phyloP scores from a whole-genome alignment of 2,329 filamentous ascomycete species.

The Xylaria sp. region DNA sequence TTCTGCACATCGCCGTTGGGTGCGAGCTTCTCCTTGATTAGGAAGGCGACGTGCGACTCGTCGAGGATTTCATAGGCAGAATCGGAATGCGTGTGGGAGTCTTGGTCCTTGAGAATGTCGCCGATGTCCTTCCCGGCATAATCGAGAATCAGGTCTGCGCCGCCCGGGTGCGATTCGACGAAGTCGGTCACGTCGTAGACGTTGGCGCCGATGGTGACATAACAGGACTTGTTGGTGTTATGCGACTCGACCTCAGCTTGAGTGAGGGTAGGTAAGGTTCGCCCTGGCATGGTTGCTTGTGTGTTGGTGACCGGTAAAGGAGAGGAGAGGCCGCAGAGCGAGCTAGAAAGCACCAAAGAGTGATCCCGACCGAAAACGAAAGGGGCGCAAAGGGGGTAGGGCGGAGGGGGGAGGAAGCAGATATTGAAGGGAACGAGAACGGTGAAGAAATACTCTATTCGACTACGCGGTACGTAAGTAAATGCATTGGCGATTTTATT shows the following conservation, averaged over 20 bases:
- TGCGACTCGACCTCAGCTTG: constrained; percentile 79
- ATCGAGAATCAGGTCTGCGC: constrained; percentile 83
- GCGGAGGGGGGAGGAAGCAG: constrained; percentile 14
- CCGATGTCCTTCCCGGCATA: constrained; percentile 87
- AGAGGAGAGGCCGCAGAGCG: constrained; percentile 16
- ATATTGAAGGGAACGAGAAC: background rate
- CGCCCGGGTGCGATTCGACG: constrained; percentile 86
- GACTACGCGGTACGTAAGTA: no score
- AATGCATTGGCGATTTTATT: constrained; percentile 16
- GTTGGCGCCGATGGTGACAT: constrained; percentile 85
- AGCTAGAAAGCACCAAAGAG: constrained; percentile 1
- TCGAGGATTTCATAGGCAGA: constrained; percentile 95
- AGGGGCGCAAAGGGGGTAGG: constrained; percentile 6
- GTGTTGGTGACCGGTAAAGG: constrained; percentile 9
- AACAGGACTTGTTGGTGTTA: constrained; percentile 82
- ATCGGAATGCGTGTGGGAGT: constrained; percentile 85
- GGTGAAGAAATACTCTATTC: background rate
- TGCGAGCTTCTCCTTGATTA: constrained; percentile 61
- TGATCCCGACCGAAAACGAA: background rate
- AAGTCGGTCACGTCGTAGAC: constrained; percentile 97
- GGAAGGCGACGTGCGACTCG: constrained; percentile 81
- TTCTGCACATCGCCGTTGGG: constrained; percentile 40
- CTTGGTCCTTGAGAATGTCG: constrained; percentile 78
- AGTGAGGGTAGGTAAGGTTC: constrained; percentile 81
- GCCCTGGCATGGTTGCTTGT: constrained; percentile 68